Evolutionary conservation across 2,329 filamentous ascomycete species (phyloP), one percentile per base, ranked within the genome.

Genomic region (Penicillium sp.): DNA sequence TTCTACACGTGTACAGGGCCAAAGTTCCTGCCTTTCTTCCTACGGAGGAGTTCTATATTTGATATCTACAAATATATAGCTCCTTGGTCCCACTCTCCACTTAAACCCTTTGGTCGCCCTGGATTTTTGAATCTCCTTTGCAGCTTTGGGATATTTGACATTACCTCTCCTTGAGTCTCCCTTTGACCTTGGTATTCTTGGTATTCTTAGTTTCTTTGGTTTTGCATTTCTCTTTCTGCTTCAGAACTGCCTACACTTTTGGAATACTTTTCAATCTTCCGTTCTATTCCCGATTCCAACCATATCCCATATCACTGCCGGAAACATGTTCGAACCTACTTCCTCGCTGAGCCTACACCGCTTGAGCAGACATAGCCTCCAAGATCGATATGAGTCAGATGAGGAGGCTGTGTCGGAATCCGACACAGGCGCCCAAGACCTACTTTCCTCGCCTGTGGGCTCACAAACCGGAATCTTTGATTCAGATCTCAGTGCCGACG

Each of bases 361-460:
- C 53, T 59, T 71, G 57, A 69, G 67, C 56, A 62, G 65, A 34
- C 69, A 66, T 40, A 66, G 59, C 47, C 63, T 72, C 14, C 70
- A 71, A 44, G 66, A 64, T 39, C 66, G 66, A 29, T 74, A 75
- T 57, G 72, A 75, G 45, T 75, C 72, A 11, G 72, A 75, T 26
- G 72, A 75, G 57, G 72, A 74, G 57, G 72, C 70, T 43, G 64
- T 71, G 7, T 74, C 72, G 13, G 72, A 74, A 57, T 71, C 72
- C 1, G 72, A 74, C 55, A 62, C 65, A 18, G 67, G 70, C 29
- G 64, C 65, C 10, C 66, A 70, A 9, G 70, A 72, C 39, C 57
- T 68, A 58, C 61, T 67, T 14, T 72, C 70, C 29, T 73, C 72
- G 20, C 69, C 69, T 1, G 59, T 71, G 22, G 48, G 40, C 14